A percentile compares a stretch with the other conserved stretches of the same genome.
Conservation (phyloP, 192 early-diverging fungal species). For the Rhizophagus clarus region DNA sequence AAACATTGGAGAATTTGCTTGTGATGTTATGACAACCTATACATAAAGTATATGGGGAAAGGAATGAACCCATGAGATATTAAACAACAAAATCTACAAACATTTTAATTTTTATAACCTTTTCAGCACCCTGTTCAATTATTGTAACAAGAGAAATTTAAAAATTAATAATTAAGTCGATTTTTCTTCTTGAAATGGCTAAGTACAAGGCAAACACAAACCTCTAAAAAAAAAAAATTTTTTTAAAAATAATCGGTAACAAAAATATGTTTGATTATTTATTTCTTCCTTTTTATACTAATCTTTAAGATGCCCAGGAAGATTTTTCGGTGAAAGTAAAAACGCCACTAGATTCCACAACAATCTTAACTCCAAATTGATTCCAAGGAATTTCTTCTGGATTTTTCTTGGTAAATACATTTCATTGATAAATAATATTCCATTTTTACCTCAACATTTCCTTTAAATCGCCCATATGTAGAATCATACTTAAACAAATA, state of each 20-base stretch:
- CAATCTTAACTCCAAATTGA: constrained; percentile 76
- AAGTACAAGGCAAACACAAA: neutral
- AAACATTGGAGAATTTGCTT: constrained; percentile 96
- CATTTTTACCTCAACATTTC: constrained; percentile 64
- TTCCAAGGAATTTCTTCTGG: constrained; percentile 93
- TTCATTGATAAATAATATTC: constrained; percentile 90
- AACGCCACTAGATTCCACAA: constrained; percentile 98
- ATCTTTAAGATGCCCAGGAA: constrained; percentile 53
- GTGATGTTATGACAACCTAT: constrained; percentile 98
- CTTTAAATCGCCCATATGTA: constrained; percentile 94
- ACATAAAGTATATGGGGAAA: neutral
- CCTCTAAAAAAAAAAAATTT: neutral
- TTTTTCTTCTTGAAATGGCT: neutral
- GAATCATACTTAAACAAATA: constrained; percentile 99
- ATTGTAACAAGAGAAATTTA: neutral
- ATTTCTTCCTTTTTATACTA: too few species aligned
- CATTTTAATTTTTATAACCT: neutral
- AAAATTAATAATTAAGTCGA: neutral
- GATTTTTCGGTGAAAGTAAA: constrained; percentile 94
- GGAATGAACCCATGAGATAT: neutral
- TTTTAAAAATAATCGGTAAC: neutral
- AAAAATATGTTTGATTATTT: too few species aligned
- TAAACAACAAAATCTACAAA: neutral
- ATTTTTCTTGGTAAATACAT: constrained; percentile 73
- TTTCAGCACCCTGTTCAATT: neutral